Evolutionary conservation across 129 eudicot species (phyloP), one percentile per base, ranked within the genome.

Genomic region (Helichrysum umbraculigerum): DNA sequence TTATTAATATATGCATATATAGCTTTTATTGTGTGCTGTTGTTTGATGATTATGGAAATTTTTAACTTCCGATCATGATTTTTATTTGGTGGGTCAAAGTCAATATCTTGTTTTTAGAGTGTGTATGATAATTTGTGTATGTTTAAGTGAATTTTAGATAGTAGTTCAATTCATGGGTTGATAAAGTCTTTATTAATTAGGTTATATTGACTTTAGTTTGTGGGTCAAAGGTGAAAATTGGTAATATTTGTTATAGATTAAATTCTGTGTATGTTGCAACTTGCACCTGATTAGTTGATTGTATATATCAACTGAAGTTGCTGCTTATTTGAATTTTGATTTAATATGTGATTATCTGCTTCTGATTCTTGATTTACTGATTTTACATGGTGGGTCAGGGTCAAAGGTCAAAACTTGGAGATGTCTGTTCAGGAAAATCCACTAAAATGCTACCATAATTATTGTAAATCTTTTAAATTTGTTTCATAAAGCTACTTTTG

Each of bases 331-430:
- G 9, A 56, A 70, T 42, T 59, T 47, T 72, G 52, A 22, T 75
- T 60, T 4, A 35, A 11, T 21, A 14, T 39, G 17, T 22, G 34
- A 59, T 39, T 44, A 16, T 44, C 34, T 65, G 51, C 64, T 60
- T 19, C 33, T 71, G 79, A 22, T 63, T 63, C 56, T 69, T 70
- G 57, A n/a, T 44, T 30, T 42, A 57, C 12, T 68, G 20, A 39
- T 22, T 22, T 75, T 52, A 56, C 35, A 56, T 52, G 74, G 63
- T 60, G 41, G 69, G 60, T 62, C 78, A 54, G 58, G 50, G 14
- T 72, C 10, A 41, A 73, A 52, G 19, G 17, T 52, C 59, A n/a
- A 52, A n/a, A 16, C 59, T 52, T 52, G 59, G 59, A 15, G 59
- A 52, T 37, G 42, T 5, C 20, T 52, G 6, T 15, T 52, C 4